A percentile compares a stretch with the other conserved stretches of the same genome.
phyloP scores from a whole-genome alignment of 2,329 filamentous ascomycete genomes.

The Ascocoryne sarcoides region DNA sequence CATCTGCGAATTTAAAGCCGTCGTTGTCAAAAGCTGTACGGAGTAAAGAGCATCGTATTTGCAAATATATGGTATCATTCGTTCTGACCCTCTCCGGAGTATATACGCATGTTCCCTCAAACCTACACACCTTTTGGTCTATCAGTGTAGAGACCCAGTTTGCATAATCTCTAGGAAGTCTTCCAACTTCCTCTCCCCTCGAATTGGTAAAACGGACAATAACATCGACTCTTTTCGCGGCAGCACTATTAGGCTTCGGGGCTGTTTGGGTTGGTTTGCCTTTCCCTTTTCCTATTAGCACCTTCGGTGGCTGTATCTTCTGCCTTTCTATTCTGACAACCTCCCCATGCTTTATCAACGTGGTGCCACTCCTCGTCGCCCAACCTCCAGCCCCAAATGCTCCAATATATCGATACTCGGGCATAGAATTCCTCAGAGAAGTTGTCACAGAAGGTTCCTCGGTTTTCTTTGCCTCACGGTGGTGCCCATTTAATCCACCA shows the following conservation, averaged over 20 bases:
- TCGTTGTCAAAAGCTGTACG: slow-evolving; percentile 62
- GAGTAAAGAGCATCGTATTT: slow-evolving; percentile 71
- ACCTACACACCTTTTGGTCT: slow-evolving; percentile 80
- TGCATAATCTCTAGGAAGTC: slow-evolving; percentile 77
- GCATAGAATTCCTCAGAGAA: slow-evolving; percentile 28
- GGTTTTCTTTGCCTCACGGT: slow-evolving; percentile 23
- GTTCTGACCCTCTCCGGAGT: slow-evolving; percentile 76
- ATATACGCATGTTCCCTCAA: slow-evolving; percentile 83
- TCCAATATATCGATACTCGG: slow-evolving; percentile 67
- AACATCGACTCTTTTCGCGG: slow-evolving; percentile 66
- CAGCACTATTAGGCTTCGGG: slow-evolving; percentile 31
- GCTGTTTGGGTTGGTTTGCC: slow-evolving; percentile 28
- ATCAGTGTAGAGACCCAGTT: slow-evolving; percentile 88
- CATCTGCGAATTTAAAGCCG: slow-evolving; percentile 54
- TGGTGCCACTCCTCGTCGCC: slow-evolving; percentile 75
- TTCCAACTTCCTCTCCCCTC: slow-evolving; percentile 72
- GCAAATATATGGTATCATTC: slow-evolving; percentile 90
- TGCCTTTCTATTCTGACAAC: slow-evolving; percentile 78
- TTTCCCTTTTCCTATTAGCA: slow-evolving; percentile 36
- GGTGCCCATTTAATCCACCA: slow-evolving; percentile 3
- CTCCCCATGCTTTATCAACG: slow-evolving; percentile 73
- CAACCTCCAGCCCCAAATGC: slow-evolving; percentile 88
- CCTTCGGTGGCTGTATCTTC: slow-evolving; percentile 55
- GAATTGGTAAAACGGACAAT: slow-evolving; percentile 84
- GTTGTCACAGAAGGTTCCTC: slow-evolving; percentile 5